These are phyloP conservation scores for Hygrocybe punicea DNA, from an alignment of 768 basidiomycete genomes.

Conservation along the genomic window DNA sequence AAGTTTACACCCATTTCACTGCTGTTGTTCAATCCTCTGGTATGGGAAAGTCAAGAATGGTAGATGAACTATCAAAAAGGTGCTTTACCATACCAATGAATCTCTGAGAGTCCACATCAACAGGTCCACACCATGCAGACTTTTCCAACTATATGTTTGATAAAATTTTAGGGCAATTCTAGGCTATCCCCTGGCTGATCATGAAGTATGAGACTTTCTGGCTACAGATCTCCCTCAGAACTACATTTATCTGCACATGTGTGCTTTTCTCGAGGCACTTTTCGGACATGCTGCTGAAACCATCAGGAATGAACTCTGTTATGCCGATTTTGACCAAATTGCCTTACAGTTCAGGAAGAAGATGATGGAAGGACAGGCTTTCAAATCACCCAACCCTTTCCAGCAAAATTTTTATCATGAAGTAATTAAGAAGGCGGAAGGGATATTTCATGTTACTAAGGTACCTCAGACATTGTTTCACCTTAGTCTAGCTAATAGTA, in stretches of 20 bases:
- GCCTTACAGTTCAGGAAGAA: not conserved
- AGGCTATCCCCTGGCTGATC: constrained; percentile 5
- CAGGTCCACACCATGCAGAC: not conserved
- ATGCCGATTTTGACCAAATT: not conserved
- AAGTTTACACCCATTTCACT: constrained; percentile 1
- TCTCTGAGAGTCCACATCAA: not conserved
- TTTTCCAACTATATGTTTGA: not conserved
- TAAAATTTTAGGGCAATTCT: not conserved
- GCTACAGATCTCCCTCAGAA: not conserved
- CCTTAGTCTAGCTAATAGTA: not conserved
- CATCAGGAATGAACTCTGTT: not conserved
- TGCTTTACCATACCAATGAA: constrained; percentile 7
- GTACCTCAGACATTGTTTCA: not conserved
- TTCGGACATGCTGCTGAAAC: constrained; percentile 1
- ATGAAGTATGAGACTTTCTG: not conserved
- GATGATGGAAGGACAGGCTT: constrained; percentile 1
- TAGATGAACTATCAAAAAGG: constrained; percentile 5
- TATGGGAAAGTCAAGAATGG: constrained; percentile 7
- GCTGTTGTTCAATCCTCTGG: constrained; percentile 10
- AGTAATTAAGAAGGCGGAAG: not conserved
- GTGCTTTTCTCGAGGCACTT: constrained; percentile 1
- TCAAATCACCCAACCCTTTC: not conserved
- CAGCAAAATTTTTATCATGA: not conserved
- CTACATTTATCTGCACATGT: not conserved
- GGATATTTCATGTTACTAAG: not conserved